Percentiles rank a stretch among this genome's conserved stretches.
Conservation (phyloP, 2,329 filamentous ascomycete species). For the Colletotrichum sp. region DNA sequence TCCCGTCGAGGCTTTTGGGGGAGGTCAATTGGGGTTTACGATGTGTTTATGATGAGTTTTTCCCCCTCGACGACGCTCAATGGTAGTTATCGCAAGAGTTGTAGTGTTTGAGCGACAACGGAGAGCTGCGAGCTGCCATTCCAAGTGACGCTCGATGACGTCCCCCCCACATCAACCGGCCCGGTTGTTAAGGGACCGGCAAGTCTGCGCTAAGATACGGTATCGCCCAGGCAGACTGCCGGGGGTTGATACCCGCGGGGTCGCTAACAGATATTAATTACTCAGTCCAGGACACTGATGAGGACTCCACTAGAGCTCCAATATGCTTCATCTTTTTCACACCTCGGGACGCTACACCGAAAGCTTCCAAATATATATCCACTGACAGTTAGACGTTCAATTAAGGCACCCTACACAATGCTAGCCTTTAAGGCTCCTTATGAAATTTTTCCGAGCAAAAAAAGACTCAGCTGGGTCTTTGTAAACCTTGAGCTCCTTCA, state of each 20-base stretch:
- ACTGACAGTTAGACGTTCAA: background rate
- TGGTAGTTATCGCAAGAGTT: background rate
- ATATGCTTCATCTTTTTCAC: background rate
- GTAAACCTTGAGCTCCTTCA: background rate
- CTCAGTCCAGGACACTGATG: background rate
- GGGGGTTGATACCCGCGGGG: background rate
- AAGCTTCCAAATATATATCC: background rate
- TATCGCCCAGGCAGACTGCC: background rate
- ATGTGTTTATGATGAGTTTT: background rate
- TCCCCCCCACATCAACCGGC: conserved; percentile 16
- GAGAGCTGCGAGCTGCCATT: background rate
- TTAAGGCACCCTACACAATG: background rate
- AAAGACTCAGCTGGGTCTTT: background rate
- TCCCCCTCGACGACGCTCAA: background rate
- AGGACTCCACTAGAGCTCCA: background rate
- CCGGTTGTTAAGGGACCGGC: conserved; percentile 11
- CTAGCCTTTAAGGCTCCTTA: background rate
- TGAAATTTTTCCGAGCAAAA: background rate
- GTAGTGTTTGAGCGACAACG: conserved; percentile 10
- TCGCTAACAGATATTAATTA: background rate
- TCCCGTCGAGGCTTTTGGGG: background rate
- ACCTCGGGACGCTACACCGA: background rate
- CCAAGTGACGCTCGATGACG: conserved; percentile 19
- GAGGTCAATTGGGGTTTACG: background rate
- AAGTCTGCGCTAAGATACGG: background rate